Base-by-base conservation (phyloP, 495 filamentous ascomycete species). In the Xylaria sp. region DNA sequence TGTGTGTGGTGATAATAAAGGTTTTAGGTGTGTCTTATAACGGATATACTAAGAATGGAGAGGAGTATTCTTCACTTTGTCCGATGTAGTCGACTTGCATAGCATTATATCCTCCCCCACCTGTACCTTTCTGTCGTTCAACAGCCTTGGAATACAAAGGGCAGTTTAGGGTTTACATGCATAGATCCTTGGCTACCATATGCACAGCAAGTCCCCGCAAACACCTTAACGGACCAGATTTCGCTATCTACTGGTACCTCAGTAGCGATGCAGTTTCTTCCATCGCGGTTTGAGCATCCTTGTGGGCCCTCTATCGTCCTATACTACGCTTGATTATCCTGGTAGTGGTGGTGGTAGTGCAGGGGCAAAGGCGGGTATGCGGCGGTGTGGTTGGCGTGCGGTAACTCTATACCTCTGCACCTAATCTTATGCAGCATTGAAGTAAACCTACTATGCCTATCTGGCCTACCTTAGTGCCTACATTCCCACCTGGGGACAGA, bases 51-150 rank as follows among this genome's bases (percentile, higher is more conserved):
- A 33, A 68, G 15, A 35, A 66, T 41, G 24, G 8, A 19, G 21
- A 48, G 9, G 57, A 62, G 17, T 31, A 55, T 19, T 29, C 11
- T 33, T 33, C 44, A 52, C n/a, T 7, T 66, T 21, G 43, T 37
- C 29, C 37, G 50, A 33, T 29, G 37, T 17, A 33, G 37, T 48
- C 24, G 17, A 31, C 52, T 21, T 68, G 52, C 40, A 55, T 59
- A 43, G 43, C 31, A 31, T 57, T 57, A 59, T 61, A 61, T 59
- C 11, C 52, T 58, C 31, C 48, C 21, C 67, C n/a, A n/a, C n/a
- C 26, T 46, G 44, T 5, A 46, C 33, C 19, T 8, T 9, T 6
- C 57, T 37, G 33, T 14, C n/a, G 37, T 7, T 19, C n/a, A 62
- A 15, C 33, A 26, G 37, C n/a, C 59, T 26, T 43, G 21, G 35